Evolutionary conservation across 2,329 filamentous ascomycete species (phyloP).

Genomic region (Shiraia bambusicola): DNA sequence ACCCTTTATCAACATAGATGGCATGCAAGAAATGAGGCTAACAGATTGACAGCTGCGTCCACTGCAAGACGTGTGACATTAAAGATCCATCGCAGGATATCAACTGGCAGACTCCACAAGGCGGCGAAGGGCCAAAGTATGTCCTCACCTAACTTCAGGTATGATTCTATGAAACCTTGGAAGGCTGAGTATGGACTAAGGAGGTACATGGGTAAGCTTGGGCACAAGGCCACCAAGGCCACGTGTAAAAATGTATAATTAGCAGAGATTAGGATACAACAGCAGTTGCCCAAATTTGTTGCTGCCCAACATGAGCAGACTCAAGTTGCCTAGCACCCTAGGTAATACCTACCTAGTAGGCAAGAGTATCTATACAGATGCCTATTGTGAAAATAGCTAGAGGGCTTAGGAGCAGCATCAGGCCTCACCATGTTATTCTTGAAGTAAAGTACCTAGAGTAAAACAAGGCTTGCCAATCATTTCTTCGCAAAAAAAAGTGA

Average conservation of each 20-base stretch:
- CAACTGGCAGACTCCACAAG: slow-evolving; percentile 86
- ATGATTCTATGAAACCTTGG: too few relatives aligned
- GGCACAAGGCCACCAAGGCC: slow-evolving; percentile 3
- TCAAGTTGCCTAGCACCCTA: neutral
- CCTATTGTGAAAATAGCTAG: neutral
- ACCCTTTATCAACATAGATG: neutral
- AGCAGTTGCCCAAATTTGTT: slow-evolving; percentile 8
- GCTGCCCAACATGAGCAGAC: slow-evolving; percentile 12
- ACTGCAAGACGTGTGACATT: slow-evolving; percentile 99
- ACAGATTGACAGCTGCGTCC: slow-evolving; percentile 72
- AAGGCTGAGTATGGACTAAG: neutral
- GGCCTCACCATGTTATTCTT: neutral
- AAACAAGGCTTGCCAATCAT: slow-evolving; percentile 12
- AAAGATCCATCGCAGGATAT: slow-evolving; percentile 97
- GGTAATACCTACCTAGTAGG: neutral
- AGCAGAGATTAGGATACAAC: slow-evolving; percentile 5
- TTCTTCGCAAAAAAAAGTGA: slow-evolving; percentile 13
- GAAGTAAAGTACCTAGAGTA: too few relatives aligned
- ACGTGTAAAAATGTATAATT: slow-evolving; percentile 7
- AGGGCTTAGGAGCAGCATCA: slow-evolving; percentile 5
- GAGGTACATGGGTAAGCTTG: too few relatives aligned
- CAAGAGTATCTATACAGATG: too few relatives aligned
- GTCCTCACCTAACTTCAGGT: slow-evolving; percentile 53
- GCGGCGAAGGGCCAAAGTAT: slow-evolving; percentile 74
- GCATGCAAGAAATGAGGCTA: slow-evolving; percentile 19